Conservation (phyloP, 164 flowering plant genomes). For the Berberis vulgaris region DNA sequence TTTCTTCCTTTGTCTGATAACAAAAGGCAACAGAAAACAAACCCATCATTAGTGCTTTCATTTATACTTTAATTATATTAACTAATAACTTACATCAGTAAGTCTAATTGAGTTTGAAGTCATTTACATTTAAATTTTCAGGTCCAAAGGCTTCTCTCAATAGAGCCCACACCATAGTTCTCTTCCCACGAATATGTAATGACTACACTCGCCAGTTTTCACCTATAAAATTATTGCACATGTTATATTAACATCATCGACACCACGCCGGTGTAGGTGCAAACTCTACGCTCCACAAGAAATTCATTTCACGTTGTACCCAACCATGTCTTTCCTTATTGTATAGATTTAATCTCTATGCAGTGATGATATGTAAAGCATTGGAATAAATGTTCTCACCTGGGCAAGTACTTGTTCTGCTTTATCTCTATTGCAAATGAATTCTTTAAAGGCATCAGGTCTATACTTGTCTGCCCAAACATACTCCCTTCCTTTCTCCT, state of each 20-base stretch:
- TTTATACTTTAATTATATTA: too few relatives aligned
- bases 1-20: too few relatives aligned
- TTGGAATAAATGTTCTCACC: conserved; percentile 19
- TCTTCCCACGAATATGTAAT: conserved; percentile 64
- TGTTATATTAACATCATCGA: too few relatives aligned
- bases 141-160: conserved; percentile 42
- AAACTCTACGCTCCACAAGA: too few relatives aligned
- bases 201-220: conserved; percentile 25
- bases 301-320: too few relatives aligned
- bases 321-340: too few relatives aligned
- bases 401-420: conserved; percentile 27
- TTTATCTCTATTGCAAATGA: conserved; percentile 44
- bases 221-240: conserved; percentile 13
- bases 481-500: conserved; percentile 12
- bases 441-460: conserved; percentile 36
- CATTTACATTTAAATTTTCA: conserved; percentile 34
- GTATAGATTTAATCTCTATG: too few relatives aligned
- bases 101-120: not conserved
- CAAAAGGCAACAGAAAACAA: too few relatives aligned
- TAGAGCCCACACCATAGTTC: conserved; percentile 62
- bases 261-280: too few relatives aligned
- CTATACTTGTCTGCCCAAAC: conserved; percentile 47
- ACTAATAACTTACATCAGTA: too few relatives aligned
- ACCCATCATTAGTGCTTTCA: too few relatives aligned
- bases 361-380: not conserved